These are phyloP conservation scores for Juncus inflexus DNA, from an alignment of 176 grass and related monocot species.

Conservation along the genomic window DNA sequence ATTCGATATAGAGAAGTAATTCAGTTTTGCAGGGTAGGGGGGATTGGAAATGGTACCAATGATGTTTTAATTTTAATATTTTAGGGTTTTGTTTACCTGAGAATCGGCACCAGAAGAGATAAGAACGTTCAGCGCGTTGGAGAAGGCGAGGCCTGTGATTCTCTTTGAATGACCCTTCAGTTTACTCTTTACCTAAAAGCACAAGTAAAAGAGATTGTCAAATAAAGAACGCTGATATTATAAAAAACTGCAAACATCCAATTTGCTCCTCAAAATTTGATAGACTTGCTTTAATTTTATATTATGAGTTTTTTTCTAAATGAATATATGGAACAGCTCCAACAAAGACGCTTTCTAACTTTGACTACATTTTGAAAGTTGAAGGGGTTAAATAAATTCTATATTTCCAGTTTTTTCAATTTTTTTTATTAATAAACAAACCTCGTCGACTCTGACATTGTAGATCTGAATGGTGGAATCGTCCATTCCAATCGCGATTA, in stretches of 20 bases:
- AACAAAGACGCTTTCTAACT: no score
- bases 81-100: slow-evolving; percentile 42
- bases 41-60: background rate
- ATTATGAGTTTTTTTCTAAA: no score
- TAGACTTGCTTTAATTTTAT: no score
- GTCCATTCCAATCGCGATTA: slow-evolving; percentile 99
- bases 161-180: slow-evolving; percentile 93
- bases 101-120: slow-evolving; percentile 96
- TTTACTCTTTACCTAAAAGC: slow-evolving; percentile 89
- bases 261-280: no score
- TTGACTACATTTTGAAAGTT: no score
- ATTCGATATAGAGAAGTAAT: slow-evolving; percentile 10
- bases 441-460: slow-evolving; percentile 97
- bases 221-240: no score
- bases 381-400: background rate
- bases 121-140: slow-evolving; percentile 81
- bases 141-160: slow-evolving; percentile 98
- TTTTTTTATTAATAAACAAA: slow-evolving; percentile 14
- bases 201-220: background rate
- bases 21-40: background rate
- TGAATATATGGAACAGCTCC: no score
- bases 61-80: no score
- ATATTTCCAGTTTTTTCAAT: background rate
- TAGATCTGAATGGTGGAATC: slow-evolving; percentile 99
- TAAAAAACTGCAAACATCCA: no score